Conservation (phyloP, 352 stramenopile genomes). For the Blastocystis sp. region DNA sequence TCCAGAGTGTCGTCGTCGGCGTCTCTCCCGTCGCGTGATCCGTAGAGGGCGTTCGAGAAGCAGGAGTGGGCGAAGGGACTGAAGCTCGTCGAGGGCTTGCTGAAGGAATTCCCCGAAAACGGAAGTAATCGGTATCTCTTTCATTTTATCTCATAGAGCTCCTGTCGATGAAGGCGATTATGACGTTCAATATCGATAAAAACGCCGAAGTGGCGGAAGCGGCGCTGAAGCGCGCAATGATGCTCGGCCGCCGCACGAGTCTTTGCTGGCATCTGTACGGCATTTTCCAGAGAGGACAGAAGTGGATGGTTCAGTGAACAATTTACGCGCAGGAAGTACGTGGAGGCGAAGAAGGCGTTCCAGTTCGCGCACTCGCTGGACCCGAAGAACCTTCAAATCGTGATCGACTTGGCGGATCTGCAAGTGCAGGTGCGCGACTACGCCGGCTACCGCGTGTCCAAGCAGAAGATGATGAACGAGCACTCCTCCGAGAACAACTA, state of each 20-base stretch:
- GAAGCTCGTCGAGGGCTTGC: slow-evolving; percentile 14
- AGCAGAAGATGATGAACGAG: slow-evolving; percentile 28
- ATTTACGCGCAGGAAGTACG: slow-evolving; percentile 22
- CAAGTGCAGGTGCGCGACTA: slow-evolving; percentile 47
- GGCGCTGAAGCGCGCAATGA: slow-evolving; percentile 41
- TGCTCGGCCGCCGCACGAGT: slow-evolving; percentile 37
- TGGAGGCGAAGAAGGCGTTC: slow-evolving; percentile 47
- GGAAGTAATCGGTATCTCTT: not conserved
- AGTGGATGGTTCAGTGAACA: not conserved
- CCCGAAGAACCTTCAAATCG: slow-evolving; percentile 46
- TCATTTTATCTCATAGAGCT: not conserved
- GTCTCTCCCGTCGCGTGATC: not conserved
- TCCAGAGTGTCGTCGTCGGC: slow-evolving; percentile 44
- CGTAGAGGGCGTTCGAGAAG: slow-evolving; percentile 63
- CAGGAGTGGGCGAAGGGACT: slow-evolving; percentile 58
- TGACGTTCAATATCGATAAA: slow-evolving; percentile 63
- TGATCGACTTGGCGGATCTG: slow-evolving; percentile 53
- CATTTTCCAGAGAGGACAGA: slow-evolving; percentile 38
- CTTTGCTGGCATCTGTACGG: slow-evolving; percentile 52
- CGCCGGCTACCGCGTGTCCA: slow-evolving; percentile 14
- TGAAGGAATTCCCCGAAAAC: slow-evolving; percentile 51
- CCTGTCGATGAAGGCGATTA: slow-evolving; percentile 51
- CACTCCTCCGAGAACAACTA: not conserved
- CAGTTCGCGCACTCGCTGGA: slow-evolving; percentile 48
- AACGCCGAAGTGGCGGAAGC: slow-evolving; percentile 38